A percentile compares a stretch with the other conserved stretches of the same genome.
Evolutionary conservation across 371 early-diverging fungal species (phyloP).

Genomic region (Mucor lusitanicus): DNA sequence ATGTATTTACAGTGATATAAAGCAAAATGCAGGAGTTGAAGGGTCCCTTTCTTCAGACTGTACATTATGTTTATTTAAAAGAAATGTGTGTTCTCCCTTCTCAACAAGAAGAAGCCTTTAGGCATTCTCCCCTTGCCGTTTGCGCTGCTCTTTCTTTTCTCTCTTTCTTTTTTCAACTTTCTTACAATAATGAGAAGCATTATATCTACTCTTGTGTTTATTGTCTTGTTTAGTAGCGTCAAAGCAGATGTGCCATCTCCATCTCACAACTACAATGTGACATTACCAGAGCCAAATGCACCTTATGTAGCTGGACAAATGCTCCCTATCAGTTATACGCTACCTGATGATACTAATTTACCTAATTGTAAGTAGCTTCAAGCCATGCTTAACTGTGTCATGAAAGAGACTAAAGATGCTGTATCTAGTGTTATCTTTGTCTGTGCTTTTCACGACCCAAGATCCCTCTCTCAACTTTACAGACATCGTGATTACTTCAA

Average conservation of each 20-base stretch:
- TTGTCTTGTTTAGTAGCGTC: neutral
- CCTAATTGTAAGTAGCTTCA: slow-evolving; percentile 6
- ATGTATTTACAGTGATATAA: neutral
- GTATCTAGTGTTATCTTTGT: slow-evolving; percentile 24
- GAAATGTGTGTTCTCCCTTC: neutral
- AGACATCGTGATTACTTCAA: slow-evolving; percentile 26
- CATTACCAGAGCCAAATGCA: slow-evolving; percentile 36
- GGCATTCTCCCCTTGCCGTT: neutral
- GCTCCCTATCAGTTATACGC: slow-evolving; percentile 39
- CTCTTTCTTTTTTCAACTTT: neutral
- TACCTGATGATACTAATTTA: slow-evolving; percentile 25
- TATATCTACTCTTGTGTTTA: neutral
- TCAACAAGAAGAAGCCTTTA: neutral
- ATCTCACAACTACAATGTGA: slow-evolving; percentile 36
- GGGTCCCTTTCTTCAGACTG: neutral
- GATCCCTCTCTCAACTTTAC: slow-evolving; percentile 26
- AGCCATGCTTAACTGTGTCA: neutral
- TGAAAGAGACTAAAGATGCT: neutral
- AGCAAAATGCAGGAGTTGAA: neutral
- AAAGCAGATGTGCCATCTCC: slow-evolving; percentile 22
- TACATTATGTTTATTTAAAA: neutral
- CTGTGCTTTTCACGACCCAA: slow-evolving; percentile 28
- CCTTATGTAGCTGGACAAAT: slow-evolving; percentile 48
- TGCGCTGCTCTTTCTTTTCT: neutral
- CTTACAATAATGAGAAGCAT: neutral